Evolutionary conservation across 2,329 filamentous ascomycete genomes (phyloP), one percentile per base, ranked within the genome.

Genomic region (Microthyrium microscopicum): DNA sequence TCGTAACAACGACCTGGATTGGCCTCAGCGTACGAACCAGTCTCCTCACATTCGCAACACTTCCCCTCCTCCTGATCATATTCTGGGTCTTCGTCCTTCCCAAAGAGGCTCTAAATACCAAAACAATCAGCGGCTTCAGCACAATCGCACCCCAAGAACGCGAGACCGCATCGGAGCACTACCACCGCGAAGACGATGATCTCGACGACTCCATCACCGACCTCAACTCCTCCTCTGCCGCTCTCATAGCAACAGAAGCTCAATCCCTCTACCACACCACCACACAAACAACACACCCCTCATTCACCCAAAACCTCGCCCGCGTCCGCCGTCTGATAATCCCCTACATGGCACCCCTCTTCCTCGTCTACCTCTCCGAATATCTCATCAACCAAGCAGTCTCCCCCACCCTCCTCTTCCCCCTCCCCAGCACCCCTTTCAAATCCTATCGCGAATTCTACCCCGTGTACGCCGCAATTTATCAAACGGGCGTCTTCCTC

Each of bases 331-430:
- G 66, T 1, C 62, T 95, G 2, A 77, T 94, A 48, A 60, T 91
- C 28, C 72, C 72, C 7, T 77, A 75, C 53, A 95, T 98, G 84
- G 64, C 92, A 3, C 89, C 89, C 0, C 66, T 98, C 11, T 65
- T 95, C 21, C 60, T 95, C 12, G 89, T 98, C 20, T 98, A 94
- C 52, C 70, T 95, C 22, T 83, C 85, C 36, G 89, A 98, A 60
- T 98, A 98, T 53, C 91, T 81, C 35, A 94, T 95, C 55, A 95
- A 95, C 58, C 85, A 93, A 59, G 87, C 85, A 22, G 83, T 95
- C 1, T 66, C 83, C 0, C 87, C 89, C 1, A 93, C 84, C 0
- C 62, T 95, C 0, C 68, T 98, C 4, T 98, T 93, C 50, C 83
- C 85, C 0, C 62, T 94, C 1, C 50, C 64, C 1, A 56, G 68